These are phyloP conservation scores for Crotalaria pallida DNA, from an alignment of 306 rosid species.

Conservation along the genomic window DNA sequence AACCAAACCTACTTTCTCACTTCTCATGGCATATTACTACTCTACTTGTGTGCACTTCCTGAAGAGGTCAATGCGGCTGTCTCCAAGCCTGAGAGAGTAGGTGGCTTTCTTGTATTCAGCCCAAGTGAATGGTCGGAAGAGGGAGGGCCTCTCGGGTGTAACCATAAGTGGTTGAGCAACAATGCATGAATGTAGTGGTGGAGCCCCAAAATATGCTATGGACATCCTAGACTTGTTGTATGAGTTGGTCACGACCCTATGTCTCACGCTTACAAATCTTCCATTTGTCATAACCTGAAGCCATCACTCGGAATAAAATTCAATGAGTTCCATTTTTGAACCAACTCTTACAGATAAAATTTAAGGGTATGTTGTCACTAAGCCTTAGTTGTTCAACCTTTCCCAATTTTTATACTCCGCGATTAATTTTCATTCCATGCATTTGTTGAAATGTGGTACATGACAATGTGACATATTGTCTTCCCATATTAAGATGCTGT, in stretches of 20 bases:
- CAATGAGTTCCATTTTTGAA: neutral
- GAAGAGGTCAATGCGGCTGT: constrained; percentile 55
- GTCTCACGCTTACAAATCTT: constrained; percentile 68
- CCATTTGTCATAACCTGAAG: constrained; percentile 76
- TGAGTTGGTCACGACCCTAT: constrained; percentile 57
- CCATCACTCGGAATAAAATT: neutral
- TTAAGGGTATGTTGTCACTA: neutral
- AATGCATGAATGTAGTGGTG: constrained; percentile 43
- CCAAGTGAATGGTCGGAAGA: constrained; percentile 69
- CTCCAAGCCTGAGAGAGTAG: constrained; percentile 58
- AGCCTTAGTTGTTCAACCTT: neutral
- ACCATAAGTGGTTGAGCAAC: constrained; percentile 47
- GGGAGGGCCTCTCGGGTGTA: constrained; percentile 35
- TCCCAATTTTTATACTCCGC: neutral
- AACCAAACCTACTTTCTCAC: neutral
- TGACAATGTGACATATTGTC: neutral
- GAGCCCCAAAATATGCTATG: constrained; percentile 59
- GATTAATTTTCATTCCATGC: neutral
- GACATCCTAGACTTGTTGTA: constrained; percentile 52
- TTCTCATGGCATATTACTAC: neutral
- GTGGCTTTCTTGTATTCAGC: constrained; percentile 63
- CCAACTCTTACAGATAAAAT: neutral
- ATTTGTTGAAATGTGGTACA: neutral
- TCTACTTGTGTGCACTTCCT: constrained; percentile 3
- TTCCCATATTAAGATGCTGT: constrained; percentile 11